Conservation (phyloP, 1,139 yeast species). For the Debaryomyces subglobosus region DNA sequence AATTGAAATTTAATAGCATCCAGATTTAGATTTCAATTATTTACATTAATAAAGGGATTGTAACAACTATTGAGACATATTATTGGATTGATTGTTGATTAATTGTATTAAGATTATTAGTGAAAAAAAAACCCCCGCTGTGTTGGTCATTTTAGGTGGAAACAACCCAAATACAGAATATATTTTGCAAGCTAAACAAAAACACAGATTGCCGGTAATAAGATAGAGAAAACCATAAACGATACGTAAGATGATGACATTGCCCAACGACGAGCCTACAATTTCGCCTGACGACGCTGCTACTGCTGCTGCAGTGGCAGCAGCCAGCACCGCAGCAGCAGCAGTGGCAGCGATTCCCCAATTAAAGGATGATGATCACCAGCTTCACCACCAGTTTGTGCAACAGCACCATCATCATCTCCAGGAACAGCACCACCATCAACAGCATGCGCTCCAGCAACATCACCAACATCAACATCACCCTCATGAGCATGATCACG, state of each 20-base stretch:
- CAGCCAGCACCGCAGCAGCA: slow-evolving; percentile 21
- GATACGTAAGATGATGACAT: slow-evolving; percentile 26
- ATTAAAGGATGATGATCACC: slow-evolving; percentile 19
- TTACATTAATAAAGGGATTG: slow-evolving; percentile 1
- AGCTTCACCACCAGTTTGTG: slow-evolving; percentile 24
- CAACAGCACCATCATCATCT: slow-evolving; percentile 18
- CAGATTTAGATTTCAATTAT: slow-evolving; percentile 4
- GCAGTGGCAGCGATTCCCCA: slow-evolving; percentile 19
- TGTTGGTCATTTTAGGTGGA: not conserved
- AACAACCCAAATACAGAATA: not conserved
- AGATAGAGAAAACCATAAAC: not conserved
- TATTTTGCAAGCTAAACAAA: slow-evolving; percentile 1
- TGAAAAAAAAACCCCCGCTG: not conserved
- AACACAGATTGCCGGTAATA: not conserved
- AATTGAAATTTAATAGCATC: slow-evolving; percentile 16
- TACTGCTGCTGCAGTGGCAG: slow-evolving; percentile 34
- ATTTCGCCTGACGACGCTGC: slow-evolving; percentile 30
- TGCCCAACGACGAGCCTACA: slow-evolving; percentile 30
- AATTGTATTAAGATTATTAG: not conserved
- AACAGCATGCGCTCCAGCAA: slow-evolving; percentile 16
- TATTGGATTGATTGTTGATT: slow-evolving; percentile 6
- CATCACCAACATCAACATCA: slow-evolving; percentile 21
- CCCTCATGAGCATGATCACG: slow-evolving; percentile 21
- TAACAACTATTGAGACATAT: not conserved
- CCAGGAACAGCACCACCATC: slow-evolving; percentile 19